Base-by-base conservation (phyloP, 2,329 filamentous ascomycete species). In the Colletotrichum sp. region DNA sequence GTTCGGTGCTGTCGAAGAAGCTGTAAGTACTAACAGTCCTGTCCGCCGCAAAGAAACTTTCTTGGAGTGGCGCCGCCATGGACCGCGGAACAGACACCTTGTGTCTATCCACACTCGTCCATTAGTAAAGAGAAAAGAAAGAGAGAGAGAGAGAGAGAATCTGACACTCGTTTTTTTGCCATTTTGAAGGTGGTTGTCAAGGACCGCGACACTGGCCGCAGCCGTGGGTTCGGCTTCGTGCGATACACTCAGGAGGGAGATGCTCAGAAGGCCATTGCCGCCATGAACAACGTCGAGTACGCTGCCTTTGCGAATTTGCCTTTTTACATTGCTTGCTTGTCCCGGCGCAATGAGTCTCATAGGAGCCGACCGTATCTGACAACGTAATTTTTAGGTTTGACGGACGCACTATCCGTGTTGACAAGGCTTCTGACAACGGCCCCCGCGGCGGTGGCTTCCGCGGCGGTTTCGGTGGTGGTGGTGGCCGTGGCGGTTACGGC, bases 161-260 rank as follows among this genome's bases (percentile, higher is more conserved):
- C 78, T 81, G 72, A 80, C 77, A 44, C 76, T 72, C 63, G 72
- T 66, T 74, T 65, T 63, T 60, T 36, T 62, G 12, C 71, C 64
- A 26, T 57, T 67, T 69, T 77, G 26, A 82, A 99, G 96, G 95
- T 98, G 78, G 96, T 99, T 80, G 96, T 99, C 82, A 99, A 98
- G 89, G 96, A 99, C 86, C 95, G 96, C 82, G 96, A 99, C 84
- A 98, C 96, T 82, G 95, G 95, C 81, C 95, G 96, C 85, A 98
- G 96, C 90, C 95, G 97, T 85, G 97, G 97, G 77, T 99, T 99
- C 85, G 97, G 97, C 64, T 99, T 99, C 85, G 96, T 99, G 78
- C 95, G 96, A 81, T 99, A 96, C 87, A 88, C 92, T 68, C 92
- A 92, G 79, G 95, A 96, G 79, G 87, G 89, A 62, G 94, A 96